Base-by-base conservation (phyloP, 805 yeast species). In the Ogataea parapolymorpha region DNA sequence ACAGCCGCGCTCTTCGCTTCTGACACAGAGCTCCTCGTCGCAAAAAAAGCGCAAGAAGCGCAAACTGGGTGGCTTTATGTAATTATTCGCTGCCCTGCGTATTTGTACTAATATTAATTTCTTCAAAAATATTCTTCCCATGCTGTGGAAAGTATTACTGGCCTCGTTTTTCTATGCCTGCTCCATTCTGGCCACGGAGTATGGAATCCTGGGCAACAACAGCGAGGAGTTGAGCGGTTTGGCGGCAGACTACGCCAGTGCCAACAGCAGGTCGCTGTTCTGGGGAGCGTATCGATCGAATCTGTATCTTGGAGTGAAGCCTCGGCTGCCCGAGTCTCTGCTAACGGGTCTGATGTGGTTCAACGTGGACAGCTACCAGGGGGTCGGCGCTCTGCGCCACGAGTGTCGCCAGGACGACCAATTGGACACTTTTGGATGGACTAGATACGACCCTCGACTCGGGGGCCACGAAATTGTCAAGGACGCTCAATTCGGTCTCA, bases 201-300 rank as follows among this genome's bases (percentile, higher is more conserved):
- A 34, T 20, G 42, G 41, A 11, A 39, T 44, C 10, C 16, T 48
- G 11, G 48, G 45, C 12, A 35, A 32, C 27, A 34, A 37, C 5
- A 14, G 33, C 15, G 48, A 43, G 6, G 34, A 37, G 2, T 20
- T 39, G 13, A 41, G 48, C 12, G 46, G 41, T 5, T 24, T 53
- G 12, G 35, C 37, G 1, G 43, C 47, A 6, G 63, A 63, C 26
- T 70, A 63, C 42, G 44, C 66, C 10, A 44, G 56, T 20, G 63
- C 66, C 26, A 68, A 75, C 6, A 66, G 71, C 35, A 65, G 72
- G 30, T 74, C 87, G 2, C 65, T 85, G 20, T 60, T 79, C 24
- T 91, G 99, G 99, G 98, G 95, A 1, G 95, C 98, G 1, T 91
- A 89, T 62, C 68, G 97, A 48, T 81, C 96, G 7, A 85, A 87